Evolutionary conservation across 352 stramenopile species (phyloP), one percentile per base, ranked within the genome.

Genomic region (Halophytophthora polymorphica): DNA sequence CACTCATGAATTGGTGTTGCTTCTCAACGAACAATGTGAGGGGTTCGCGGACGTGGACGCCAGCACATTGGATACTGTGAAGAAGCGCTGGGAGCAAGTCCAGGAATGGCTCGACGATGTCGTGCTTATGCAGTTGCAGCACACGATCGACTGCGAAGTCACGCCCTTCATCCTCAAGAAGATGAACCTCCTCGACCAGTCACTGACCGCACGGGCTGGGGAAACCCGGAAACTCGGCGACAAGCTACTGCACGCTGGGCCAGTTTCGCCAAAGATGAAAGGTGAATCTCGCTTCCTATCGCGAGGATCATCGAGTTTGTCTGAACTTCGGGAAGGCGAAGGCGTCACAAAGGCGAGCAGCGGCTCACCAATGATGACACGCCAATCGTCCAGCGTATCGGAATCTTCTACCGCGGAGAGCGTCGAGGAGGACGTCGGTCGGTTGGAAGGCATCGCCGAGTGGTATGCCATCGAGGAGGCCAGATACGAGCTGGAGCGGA

Each of bases 401-500:
- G 21, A 25, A 17, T 25, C 39, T 14, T n/a, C 18, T 1, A 53
- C 6, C 3, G 18, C 34, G 22, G 37, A 57, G 11, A 28, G 34
- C 15, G 58, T 49, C 1, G 53, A 60, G 5, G 55, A 75, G 4
- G 77, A 88, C 29, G 66, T 68, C 7, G 74, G 67, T 0, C 64
- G 73, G 1, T 53, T 90, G 0, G 72, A 90, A 55, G 79, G 80
- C 1, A 55, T 90, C 19, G 48, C 66, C 4, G 80, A 90, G 48
- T 90, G 80, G 80, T 90, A 88, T 35, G 74, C 77, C 2, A 73
- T 80, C 21, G 77, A 90, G 58, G 80, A 90, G 45, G 61, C 73
- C 1, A 82, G 80, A 51, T 66, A 73, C 6, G 80, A 90, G 51
- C 64, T 90, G 3, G 70, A 87, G 29, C 74, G 74, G 1, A 69